Base-by-base conservation (phyloP, 2,329 filamentous ascomycete species). In the Fusarium illudens region DNA sequence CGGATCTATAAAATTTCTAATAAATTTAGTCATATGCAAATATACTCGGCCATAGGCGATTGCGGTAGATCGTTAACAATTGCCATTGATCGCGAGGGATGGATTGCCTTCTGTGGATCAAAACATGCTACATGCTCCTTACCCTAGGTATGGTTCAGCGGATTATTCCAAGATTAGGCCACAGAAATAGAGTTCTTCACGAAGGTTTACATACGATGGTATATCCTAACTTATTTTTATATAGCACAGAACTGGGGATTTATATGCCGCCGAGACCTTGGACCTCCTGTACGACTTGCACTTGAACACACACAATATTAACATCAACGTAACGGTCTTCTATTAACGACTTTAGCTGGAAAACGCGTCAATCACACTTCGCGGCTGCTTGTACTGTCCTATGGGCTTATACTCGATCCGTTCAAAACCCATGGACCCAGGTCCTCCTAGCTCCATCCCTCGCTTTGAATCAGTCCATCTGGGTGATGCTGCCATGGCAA, bases 401-500 rank as follows among this genome's bases (percentile, higher is more conserved):
- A 87, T 59, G 1, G 85, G 79, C 64, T 79, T 81, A 62, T 87
- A 87, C 49, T 80, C 76, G 22, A 87, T 3, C 68, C 54, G n/a
- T 59, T 71, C 54, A 60, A 86, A 77, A 4, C 77, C 77, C 53
- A 80, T 74, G 1, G 76, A 76, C 37, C 73, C 73, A 4, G 75
- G 80, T 1, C 83, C 83, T 10, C 83, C 83, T 33, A 84, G 83
- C 49, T 84, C 82, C 3, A 84, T 66, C 3, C 84, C 86, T 20
- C 77, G 75, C 13, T 77, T 71, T 3, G 83, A 84, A 36, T 81
- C 79, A 0, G 82, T 86, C 85, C 86, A 88, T 36, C 82, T 78
- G 7, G 84, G 84, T 42, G 83, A 85, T 58, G 84, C 84, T 1
- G 84, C 83, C 27, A 87, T 84, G 0, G 83, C 86, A 44, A 88